A percentile compares a stretch with the other conserved stretches of the same genome.
These are phyloP conservation scores for Phialophora chinensis DNA, from an alignment of 2,329 filamentous ascomycete species.

Conservation along the genomic window DNA sequence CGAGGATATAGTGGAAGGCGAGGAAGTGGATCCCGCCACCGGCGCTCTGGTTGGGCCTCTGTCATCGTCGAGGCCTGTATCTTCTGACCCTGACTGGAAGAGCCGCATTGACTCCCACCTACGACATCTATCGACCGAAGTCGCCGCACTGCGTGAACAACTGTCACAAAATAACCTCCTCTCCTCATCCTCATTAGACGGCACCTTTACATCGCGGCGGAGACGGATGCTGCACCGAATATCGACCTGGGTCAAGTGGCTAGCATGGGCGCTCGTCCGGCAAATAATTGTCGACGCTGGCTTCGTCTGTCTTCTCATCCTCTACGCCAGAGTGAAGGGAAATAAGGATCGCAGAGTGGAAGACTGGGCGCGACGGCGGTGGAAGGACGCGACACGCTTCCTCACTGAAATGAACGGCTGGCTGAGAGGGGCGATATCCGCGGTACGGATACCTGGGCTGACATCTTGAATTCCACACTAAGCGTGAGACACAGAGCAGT, in stretches of 20 bases:
- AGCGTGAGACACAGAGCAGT: conserved; percentile 4
- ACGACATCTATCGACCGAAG: conserved; percentile 87
- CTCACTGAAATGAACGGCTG: conserved; percentile 20
- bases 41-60: conserved; percentile 42
- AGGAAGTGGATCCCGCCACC: conserved; percentile 40
- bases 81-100: conserved; percentile 28
- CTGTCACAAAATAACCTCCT: conserved; percentile 75
- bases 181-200: conserved; percentile 42
- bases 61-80: conserved; percentile 5
- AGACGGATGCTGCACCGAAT: conserved; percentile 65
- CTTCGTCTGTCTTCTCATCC: conserved; percentile 49
- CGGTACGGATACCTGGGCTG: conserved; percentile 9
- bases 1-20: conserved; percentile 51
- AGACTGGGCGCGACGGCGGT: conserved; percentile 37
- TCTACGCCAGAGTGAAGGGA: conserved; percentile 51
- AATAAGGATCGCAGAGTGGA: conserved; percentile 49
- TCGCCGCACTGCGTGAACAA: conserved; percentile 90
- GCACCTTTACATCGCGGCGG: conserved; percentile 30
- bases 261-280: conserved; percentile 71
- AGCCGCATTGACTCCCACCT: conserved; percentile 77
- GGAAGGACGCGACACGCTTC: conserved; percentile 25
- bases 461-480: neutral
- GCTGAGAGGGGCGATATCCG: conserved; percentile 19
- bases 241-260: conserved; percentile 72
- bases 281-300: conserved; percentile 76